Evolutionary conservation across 1,284 basidiomycete genomes (phyloP).

Genomic region (Fistulina hepatica): DNA sequence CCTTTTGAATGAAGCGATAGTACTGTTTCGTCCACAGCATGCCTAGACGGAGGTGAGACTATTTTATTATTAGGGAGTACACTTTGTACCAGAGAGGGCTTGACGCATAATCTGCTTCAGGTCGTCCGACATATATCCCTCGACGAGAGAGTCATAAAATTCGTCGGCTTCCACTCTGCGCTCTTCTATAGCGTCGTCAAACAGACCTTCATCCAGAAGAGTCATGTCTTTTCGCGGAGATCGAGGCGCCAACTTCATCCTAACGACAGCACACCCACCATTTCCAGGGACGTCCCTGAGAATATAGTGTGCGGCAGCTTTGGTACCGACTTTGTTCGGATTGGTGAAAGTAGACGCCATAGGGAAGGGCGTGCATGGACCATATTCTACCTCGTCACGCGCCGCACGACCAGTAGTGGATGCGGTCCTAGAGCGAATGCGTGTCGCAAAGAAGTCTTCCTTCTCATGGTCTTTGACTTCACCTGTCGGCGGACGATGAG

Average conservation of each 20-base stretch:
- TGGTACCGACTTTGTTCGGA: constrained; percentile 82
- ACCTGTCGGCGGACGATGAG: constrained; percentile 55
- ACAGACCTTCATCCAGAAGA: constrained; percentile 81
- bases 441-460: constrained; percentile 34
- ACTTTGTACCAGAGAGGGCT: too few relatives aligned
- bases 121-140: constrained; percentile 83
- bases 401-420: constrained; percentile 29
- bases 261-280: constrained; percentile 92
- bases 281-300: constrained; percentile 82
- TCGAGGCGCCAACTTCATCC: constrained; percentile 82
- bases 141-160: constrained; percentile 78
- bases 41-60: too few relatives aligned
- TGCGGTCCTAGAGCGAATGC: constrained; percentile 38
- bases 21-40: constrained; percentile 99
- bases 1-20: constrained; percentile 92
- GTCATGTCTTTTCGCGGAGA: constrained; percentile 66
- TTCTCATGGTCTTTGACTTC: constrained; percentile 30
- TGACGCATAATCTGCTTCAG: constrained; percentile 94
- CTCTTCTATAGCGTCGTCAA: constrained; percentile 86
- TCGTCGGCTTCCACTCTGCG: constrained; percentile 89
- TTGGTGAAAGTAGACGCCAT: constrained; percentile 61
- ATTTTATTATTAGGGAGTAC: too few relatives aligned
- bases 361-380: constrained; percentile 47
- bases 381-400: constrained; percentile 29
- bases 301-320: constrained; percentile 84